These are phyloP conservation scores for Suhomyces bokatorum DNA, from an alignment of 1,139 yeast genomes.

Conservation along the genomic window DNA sequence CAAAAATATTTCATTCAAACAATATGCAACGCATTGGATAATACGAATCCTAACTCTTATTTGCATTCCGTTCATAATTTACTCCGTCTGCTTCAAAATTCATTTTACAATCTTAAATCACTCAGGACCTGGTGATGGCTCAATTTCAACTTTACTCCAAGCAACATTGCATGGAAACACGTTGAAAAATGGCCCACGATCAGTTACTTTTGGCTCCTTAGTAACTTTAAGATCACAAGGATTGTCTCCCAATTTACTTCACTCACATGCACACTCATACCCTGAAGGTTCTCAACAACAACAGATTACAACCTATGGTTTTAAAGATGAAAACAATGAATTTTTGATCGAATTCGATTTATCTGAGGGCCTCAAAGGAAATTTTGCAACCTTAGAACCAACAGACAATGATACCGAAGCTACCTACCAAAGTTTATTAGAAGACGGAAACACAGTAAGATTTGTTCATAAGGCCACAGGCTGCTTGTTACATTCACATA, in stretches of 20 bases:
- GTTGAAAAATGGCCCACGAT: conserved; percentile 58
- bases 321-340: conserved; percentile 66
- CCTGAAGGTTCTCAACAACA: conserved; percentile 77
- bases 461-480: conserved; percentile 54
- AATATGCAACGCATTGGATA: conserved; percentile 68
- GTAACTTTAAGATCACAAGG: conserved; percentile 75
- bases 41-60: conserved; percentile 68
- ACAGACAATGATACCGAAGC: conserved; percentile 28
- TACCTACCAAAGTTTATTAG: conserved; percentile 24
- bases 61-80: conserved; percentile 69
- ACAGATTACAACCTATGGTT: conserved; percentile 76
- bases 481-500: conserved; percentile 64
- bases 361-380: conserved; percentile 24
- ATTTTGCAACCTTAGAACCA: conserved; percentile 34
- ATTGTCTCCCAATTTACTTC: conserved; percentile 64
- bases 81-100: conserved; percentile 69
- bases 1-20: conserved; percentile 28
- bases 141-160: conserved; percentile 70
- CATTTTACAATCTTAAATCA: conserved; percentile 75
- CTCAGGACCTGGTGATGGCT: conserved; percentile 79
- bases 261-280: conserved; percentile 66
- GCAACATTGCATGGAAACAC: conserved; percentile 60
- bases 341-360: conserved; percentile 54
- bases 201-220: conserved; percentile 59
- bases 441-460: conserved; percentile 57